phyloP scores from a whole-genome alignment of 1,284 basidiomycete genomes.

The Heterobasidion occidentale region DNA sequence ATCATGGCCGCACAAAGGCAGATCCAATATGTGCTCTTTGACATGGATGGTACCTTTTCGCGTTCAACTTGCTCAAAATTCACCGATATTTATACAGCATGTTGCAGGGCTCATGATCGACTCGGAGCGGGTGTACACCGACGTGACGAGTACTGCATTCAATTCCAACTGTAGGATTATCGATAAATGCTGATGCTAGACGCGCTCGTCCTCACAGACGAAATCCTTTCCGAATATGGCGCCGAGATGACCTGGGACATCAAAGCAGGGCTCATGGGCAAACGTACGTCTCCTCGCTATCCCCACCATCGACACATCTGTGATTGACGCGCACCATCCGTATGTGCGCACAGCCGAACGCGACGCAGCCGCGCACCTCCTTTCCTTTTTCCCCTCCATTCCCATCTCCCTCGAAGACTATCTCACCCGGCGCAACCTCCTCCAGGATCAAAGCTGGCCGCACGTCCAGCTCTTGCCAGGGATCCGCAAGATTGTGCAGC shows the following conservation, averaged over 20 bases:
- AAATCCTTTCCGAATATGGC: constrained; percentile 64
- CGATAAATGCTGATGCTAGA: neutral
- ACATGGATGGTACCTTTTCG: constrained; percentile 61
- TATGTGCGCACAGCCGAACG: constrained; percentile 45
- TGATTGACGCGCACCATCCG: neutral
- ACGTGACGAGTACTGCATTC: constrained; percentile 53
- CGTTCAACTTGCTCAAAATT: neutral
- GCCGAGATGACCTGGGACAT: constrained; percentile 79
- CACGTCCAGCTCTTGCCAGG: constrained; percentile 63
- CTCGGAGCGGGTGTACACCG: constrained; percentile 66
- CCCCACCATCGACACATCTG: neutral
- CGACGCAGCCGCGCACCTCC: constrained; percentile 53
- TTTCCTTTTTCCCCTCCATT: constrained; percentile 70
- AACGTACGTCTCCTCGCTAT: constrained; percentile 40
- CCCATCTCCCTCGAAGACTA: constrained; percentile 53
- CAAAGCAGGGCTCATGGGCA: constrained; percentile 78
- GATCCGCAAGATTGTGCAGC: constrained; percentile 51
- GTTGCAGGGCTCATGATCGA: constrained; percentile 52
- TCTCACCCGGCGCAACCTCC: constrained; percentile 41
- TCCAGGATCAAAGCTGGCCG: constrained; percentile 62
- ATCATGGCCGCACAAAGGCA: neutral
- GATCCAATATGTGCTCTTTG: constrained; percentile 72
- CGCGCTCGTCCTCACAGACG: constrained; percentile 32
- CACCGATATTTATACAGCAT: no score
- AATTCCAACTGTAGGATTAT: neutral